These are phyloP conservation scores for Orbilia brochopaga DNA, from an alignment of 2,329 filamentous ascomycete species.

Conservation along the genomic window DNA sequence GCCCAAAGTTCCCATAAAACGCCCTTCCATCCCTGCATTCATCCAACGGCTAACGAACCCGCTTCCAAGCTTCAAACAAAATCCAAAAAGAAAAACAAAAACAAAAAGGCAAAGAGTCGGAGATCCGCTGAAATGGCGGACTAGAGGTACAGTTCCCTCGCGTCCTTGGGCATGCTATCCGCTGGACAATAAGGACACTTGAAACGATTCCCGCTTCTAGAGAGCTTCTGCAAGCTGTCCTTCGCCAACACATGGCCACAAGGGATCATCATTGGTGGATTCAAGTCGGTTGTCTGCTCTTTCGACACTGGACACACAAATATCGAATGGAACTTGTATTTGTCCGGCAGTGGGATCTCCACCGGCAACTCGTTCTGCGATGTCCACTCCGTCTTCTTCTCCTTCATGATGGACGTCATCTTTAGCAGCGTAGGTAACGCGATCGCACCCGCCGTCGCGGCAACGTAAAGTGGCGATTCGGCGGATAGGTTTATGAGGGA, in stretches of 20 bases:
- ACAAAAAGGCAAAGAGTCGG: not conserved
- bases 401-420: conserved; percentile 82
- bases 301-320: conserved; percentile 98
- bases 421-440: conserved; percentile 88
- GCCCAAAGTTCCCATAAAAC: conserved; percentile 19
- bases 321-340: conserved; percentile 84
- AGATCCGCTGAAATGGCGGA: conserved; percentile 24
- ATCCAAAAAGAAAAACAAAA: conserved; percentile 3
- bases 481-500: conserved; percentile 86
- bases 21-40: conserved; percentile 18
- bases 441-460: conserved; percentile 88
- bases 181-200: conserved; percentile 94
- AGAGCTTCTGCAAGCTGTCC: conserved; percentile 79
- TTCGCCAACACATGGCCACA: conserved; percentile 93
- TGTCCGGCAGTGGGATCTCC: conserved; percentile 69
- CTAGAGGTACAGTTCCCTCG: conserved; percentile 72
- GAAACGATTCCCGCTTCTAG: conserved; percentile 72
- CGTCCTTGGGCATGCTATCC: conserved; percentile 72
- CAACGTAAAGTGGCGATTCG: conserved; percentile 89
- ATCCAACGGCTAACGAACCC: conserved; percentile 6
- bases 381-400: conserved; percentile 93
- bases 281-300: conserved; percentile 89
- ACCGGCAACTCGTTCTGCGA: conserved; percentile 86
- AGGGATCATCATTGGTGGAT: conserved; percentile 95
- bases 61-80: conserved; percentile 8